These are phyloP conservation scores for Neospora caninum DNA, from an alignment of 169 alveolate genomes.

Conservation along the genomic window DNA sequence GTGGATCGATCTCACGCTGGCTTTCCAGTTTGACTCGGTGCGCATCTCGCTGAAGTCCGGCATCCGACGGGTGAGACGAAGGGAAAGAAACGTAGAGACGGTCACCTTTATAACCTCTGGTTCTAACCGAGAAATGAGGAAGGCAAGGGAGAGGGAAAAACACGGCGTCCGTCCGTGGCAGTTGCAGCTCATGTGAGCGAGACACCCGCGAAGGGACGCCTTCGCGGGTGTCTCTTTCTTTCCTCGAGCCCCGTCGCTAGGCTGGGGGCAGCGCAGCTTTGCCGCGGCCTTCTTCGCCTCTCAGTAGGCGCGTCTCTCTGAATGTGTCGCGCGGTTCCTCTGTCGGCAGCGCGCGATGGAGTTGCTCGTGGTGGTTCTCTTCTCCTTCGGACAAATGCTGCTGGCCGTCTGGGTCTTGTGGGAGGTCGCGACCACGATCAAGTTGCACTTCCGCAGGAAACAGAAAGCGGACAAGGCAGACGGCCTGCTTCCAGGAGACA, in stretches of 20 bases:
- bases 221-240: no score
- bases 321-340: no score
- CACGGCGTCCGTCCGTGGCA: no score
- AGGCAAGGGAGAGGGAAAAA: no score
- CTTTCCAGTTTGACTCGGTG: neutral
- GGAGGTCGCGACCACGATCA: neutral
- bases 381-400: neutral
- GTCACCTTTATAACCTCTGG: neutral
- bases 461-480: neutral
- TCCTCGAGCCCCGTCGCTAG: no score
- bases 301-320: no score
- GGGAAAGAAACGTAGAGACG: neutral
- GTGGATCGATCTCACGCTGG: neutral
- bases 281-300: no score
- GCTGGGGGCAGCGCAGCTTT: no score
- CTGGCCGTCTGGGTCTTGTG: neutral
- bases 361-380: neutral
- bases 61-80: neutral
- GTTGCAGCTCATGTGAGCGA: no score
- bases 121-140: no score
- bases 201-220: no score
- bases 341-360: constrained; percentile 30
- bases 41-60: neutral
- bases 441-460: neutral
- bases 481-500: neutral